phyloP scores from a whole-genome alignment of 768 basidiomycete species.

The Amanita pallidorosea region DNA sequence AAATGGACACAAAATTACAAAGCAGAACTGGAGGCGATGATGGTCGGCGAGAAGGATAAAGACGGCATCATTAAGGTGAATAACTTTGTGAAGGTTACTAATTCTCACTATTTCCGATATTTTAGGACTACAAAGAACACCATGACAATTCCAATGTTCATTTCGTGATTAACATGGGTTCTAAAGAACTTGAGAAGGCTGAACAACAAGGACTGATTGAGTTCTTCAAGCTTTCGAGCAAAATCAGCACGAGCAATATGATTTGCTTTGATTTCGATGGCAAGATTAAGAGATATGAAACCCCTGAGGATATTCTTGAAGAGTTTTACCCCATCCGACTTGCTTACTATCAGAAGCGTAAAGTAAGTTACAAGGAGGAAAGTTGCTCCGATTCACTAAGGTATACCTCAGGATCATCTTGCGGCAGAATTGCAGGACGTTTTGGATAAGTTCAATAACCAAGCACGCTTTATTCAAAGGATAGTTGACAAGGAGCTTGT shows the following conservation, averaged over 20 bases:
- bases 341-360: conserved; percentile 91
- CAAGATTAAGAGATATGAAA: conserved; percentile 89
- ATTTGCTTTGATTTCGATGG: conserved; percentile 95
- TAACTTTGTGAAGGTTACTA: neutral
- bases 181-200: conserved; percentile 76
- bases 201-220: conserved; percentile 84
- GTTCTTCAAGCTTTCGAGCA: conserved; percentile 80
- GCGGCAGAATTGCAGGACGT: conserved; percentile 72
- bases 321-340: conserved; percentile 88
- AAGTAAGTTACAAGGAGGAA: conserved; percentile 36
- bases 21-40: conserved; percentile 82
- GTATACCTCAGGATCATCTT: conserved; percentile 56
- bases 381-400: conserved; percentile 6
- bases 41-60: conserved; percentile 69
- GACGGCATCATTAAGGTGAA: conserved; percentile 65
- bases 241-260: conserved; percentile 92
- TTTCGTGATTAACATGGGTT: conserved; percentile 73
- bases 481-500: conserved; percentile 77
- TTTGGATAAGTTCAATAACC: conserved; percentile 83
- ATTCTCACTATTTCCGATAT: neutral
- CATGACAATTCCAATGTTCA: conserved; percentile 89
- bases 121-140: conserved; percentile 93
- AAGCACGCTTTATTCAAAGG: conserved; percentile 96
- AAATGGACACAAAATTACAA: conserved; percentile 94
- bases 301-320: conserved; percentile 84